Conservation (phyloP, 306 rosid species). For the Prunus padus region DNA sequence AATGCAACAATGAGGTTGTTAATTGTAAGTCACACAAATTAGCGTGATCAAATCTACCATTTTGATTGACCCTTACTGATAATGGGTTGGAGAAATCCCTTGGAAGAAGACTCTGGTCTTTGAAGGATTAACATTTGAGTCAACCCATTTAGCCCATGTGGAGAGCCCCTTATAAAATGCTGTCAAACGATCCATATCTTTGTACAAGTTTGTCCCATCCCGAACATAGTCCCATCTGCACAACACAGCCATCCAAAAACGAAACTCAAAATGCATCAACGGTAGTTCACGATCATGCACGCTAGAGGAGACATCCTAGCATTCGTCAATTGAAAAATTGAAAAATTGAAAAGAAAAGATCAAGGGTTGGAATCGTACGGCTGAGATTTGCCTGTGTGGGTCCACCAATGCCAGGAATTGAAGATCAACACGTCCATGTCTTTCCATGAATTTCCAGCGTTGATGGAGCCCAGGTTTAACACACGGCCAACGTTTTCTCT, state of each 20-base stretch:
- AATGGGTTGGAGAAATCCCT: conserved; percentile 96
- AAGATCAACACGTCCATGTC: conserved; percentile 82
- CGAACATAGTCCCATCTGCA: conserved; percentile 81
- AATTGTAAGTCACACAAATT: not conserved
- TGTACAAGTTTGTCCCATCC: conserved; percentile 52
- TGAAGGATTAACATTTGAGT: conserved; percentile 66
- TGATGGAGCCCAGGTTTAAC: conserved; percentile 64
- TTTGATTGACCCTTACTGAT: conserved; percentile 48
- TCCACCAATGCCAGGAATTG: conserved; percentile 99
- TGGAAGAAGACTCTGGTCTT: conserved; percentile 85
- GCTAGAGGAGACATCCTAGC: too few relatives aligned
- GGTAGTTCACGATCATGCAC: not conserved
- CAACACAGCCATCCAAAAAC: not conserved
- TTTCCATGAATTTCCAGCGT: conserved; percentile 70
- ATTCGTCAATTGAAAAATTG: too few relatives aligned
- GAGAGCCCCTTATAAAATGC: conserved; percentile 70
- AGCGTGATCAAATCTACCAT: not conserved
- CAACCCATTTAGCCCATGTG: conserved; percentile 95
- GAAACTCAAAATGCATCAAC: too few relatives aligned
- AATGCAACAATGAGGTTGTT: not conserved
- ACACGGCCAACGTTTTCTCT: conserved; percentile 62
- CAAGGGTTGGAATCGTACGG: conserved; percentile 44
- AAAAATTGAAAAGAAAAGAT: not conserved
- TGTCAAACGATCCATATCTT: conserved; percentile 76
- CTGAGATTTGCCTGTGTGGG: conserved; percentile 71